These are phyloP conservation scores for Trichoderma breve DNA, from an alignment of 2,329 filamentous ascomycete species.

Conservation along the genomic window DNA sequence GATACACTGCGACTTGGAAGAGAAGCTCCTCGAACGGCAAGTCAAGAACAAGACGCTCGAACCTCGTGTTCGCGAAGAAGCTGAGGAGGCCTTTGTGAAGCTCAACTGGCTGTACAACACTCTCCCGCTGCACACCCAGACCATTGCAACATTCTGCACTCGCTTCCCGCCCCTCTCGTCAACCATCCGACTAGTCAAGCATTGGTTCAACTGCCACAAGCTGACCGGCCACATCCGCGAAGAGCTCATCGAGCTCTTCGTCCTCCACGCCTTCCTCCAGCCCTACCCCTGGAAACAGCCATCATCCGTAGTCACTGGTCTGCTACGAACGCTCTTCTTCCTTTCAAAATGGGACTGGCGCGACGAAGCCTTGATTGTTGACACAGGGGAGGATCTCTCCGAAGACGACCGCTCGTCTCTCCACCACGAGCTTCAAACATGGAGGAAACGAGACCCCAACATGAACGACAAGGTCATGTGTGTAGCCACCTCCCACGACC, in stretches of 20 bases:
- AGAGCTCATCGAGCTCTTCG: slow-evolving; percentile 82
- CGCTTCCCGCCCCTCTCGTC: slow-evolving; percentile 76
- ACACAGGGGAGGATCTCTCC: slow-evolving; percentile 63
- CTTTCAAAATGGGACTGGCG: slow-evolving; percentile 92
- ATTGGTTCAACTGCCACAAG: slow-evolving; percentile 85
- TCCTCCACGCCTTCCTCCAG: slow-evolving; percentile 72
- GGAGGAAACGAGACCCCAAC: slow-evolving; percentile 82
- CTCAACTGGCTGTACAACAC: slow-evolving; percentile 72
- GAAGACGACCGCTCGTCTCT: slow-evolving; percentile 60
- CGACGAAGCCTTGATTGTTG: slow-evolving; percentile 74
- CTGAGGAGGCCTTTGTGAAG: slow-evolving; percentile 64
- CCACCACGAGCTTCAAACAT: slow-evolving; percentile 71
- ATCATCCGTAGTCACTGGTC: slow-evolving; percentile 73
- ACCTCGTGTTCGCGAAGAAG: slow-evolving; percentile 63
- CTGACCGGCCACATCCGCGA: slow-evolving; percentile 72
- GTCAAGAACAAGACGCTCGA: slow-evolving; percentile 71
- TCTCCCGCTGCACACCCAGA: slow-evolving; percentile 76
- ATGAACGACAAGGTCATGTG: slow-evolving; percentile 84
- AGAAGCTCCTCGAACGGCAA: slow-evolving; percentile 73
- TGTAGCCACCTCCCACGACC: slow-evolving; percentile 75
- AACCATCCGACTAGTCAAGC: slow-evolving; percentile 80
- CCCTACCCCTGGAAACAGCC: slow-evolving; percentile 79
- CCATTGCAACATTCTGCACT: slow-evolving; percentile 75
- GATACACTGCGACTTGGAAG: slow-evolving; percentile 86
- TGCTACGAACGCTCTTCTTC: slow-evolving; percentile 76